Evolutionary conservation across 1,284 basidiomycete species (phyloP), one percentile per base, ranked within the genome.

Genomic region (Anthracocystis panici-leucophaei): DNA sequence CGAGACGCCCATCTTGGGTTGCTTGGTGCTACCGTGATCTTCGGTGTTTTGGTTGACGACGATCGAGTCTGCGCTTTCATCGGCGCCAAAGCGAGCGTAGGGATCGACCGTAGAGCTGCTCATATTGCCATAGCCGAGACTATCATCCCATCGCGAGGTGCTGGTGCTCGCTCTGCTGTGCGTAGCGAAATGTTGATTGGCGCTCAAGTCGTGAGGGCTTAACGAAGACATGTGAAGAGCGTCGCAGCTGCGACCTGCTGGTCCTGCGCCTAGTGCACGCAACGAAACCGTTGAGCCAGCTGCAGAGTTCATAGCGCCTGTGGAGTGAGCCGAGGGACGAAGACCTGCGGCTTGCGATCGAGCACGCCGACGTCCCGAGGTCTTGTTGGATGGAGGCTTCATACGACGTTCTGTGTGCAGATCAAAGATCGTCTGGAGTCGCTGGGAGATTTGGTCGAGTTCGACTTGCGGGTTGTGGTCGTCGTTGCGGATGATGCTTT

Each of bases 401-500:
- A 82, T 70, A 8, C 81, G 56, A 27, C 71, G 71, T 35, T 71
- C 62, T 3, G 81, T 81, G 41, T 82, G 81, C 33, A 82, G 61
- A 33, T 78, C 75, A 57, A 82, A 81, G 35, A 81, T 80, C 29
- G 72, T 68, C 50, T 73, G 63, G 2, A 80, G 65, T 12, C 75
- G 62, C 21, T 73, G 62, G 8, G 79, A 68, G 52, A 79, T 66
- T 25, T 74, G 76, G 10, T 70, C 49, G 23, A 64, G 44, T 41
- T 75, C 72, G 27, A 45, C 18, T 40, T 69, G 44, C n/a, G 72
- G 66, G 29, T 75, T 29, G 46, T 62, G 50, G n/a, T 75, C 66
- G 46, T 65, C 46, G 59, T 75, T 75, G 62, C 56, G 62, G 31
- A 75, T 75, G 66, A 75, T 75, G 63, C 72, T 75, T 29, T 75